Evolutionary conservation across 495 filamentous ascomycete genomes (phyloP), one percentile per base, ranked within the genome.

Genomic region (Penicillium herquei): DNA sequence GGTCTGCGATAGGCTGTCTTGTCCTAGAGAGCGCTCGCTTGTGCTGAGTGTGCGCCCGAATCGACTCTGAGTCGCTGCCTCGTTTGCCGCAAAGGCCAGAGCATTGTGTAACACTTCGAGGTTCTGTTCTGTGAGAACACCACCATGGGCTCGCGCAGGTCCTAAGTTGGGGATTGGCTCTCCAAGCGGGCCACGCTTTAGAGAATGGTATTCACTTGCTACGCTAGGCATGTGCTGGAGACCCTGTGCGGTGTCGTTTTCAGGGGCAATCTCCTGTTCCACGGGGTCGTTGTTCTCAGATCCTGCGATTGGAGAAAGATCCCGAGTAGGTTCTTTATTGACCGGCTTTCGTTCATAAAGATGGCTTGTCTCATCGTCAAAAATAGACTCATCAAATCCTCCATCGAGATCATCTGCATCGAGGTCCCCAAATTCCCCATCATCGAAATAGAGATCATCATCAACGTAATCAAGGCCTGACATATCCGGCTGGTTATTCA

Each of bases 361-460:
- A 54, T 79, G 73, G 52, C 77, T 78, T 13, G 58, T 81, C 68
- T 85, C 78, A 34, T 85, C 78, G 63, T 92, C 89, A 61, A 92
- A 91, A 31, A 91, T 81, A 21, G 87, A 89, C 63, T 92, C 89
- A 58, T 92, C 89, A 61, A 92, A 91, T 13, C 75, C 70, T 7
- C 73, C 73, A 31, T 78, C 80, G 39, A 83, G 80, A 26, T 71
- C 75, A 9, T 81, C 77, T 1, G 70, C 70, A 26, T 50, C 64
- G 12, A 78, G 57, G 18, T 80, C 76, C 64, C 81, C 84, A 61
- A 89, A 87, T 42, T 90, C 75, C 3, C 89, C 91, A 59, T 91
- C 88, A 52, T 92, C 86, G 56, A 89, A 94, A 62, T 94, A 94
- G 40, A 94, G 69, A 54, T 93, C 90, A 59, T 93, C 89, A 32